Base-by-base conservation (phyloP, 23 red algal genomes). In the Gracilaria gracilis region DNA sequence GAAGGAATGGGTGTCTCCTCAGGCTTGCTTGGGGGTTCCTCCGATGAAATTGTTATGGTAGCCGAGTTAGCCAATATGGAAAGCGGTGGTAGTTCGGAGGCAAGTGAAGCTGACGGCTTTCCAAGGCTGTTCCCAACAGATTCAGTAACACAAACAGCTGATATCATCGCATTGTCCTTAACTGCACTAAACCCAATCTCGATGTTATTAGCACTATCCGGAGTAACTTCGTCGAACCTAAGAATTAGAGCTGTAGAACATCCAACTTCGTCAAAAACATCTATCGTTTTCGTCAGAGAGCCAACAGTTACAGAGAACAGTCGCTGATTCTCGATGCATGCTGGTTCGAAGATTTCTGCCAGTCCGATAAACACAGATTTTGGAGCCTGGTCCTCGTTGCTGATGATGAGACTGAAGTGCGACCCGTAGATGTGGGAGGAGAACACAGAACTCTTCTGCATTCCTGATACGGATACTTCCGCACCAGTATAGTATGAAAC, bases 141-240 rank as follows among this genome's bases (percentile, higher is more conserved):
- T 51, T 77, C 46, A 50, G 39, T 77, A 27, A 82, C 79, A 65
- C 79, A 82, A 62, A 82, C 58, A 38, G 40, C 35, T 59, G 79
- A 82, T 59, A 82, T 21, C 79, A 82, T 82, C 36, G 79, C 79
- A 51, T 82, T 59, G 21, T 82, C 58, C 36, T 59, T 42, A 25
- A 59, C n/a, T n/a, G 79, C 53, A 33, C 34, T 62, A 46, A 82
- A 46, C 6, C n/a, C 58, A 62, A 82, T 82, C 25, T 1, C 35
- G 16, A 82, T 82, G 36, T 39, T 64, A n/a, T 34, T 34, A 25
- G 20, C 58, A 46, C 0, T 28, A 44, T 82, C 24, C 23, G 87
- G 87, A 40, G 15, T 62, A 27, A 90, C 87, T 24, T 74, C 87
- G 46, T 90, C 87, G 35, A 90, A 62, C 61, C 87, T 70, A n/a